Evolutionary conservation across 805 yeast genomes (phyloP), one percentile per base, ranked within the genome.

Genomic region (Henningerozyma blattae): DNA sequence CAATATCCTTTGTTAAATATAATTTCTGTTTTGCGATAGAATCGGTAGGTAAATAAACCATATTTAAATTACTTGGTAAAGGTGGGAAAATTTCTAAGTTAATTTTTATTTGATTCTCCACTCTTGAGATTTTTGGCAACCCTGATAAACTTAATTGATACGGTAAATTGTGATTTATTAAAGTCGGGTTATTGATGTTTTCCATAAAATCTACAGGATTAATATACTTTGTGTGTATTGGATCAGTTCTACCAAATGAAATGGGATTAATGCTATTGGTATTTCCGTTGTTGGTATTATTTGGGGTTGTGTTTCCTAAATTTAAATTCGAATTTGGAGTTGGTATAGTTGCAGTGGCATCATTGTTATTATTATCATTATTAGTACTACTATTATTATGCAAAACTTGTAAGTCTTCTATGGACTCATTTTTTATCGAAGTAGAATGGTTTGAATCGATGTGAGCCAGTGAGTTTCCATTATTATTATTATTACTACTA

Each of bases 81-180:
- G 89, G 73, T 1, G 95, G 94, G 20, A 75, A 67, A 29, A 89
- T 61, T 7, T 68, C 54, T 15, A 89, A 58, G 29, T 68, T 67
- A 28, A 93, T 62, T 54, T 85, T 87, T 52, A 91, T 84, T 59
- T 91, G 98, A 13, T 96, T 89, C 58, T 89, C 98, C 5, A 89
- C 98, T 43, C 98, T 72, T 10, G 95, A 84, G 44, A 75, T 76
- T 4, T 71, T 60, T 2, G 96, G 96, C 30, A 89, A 63, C 33
- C 76, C 79, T 6, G 65, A 55, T 1, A 89, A 61, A 18, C 59
- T 53, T 34, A 81, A 43, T 35, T 65, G 60, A 51, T 70, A 75
- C 4, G 68, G 67, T 30, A 62, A 37, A 2, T 14, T 7, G 15
- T 29, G 28, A 20, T 34, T 38, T 18, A 18, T 22, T n/a, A 30